These are phyloP conservation scores for Pythium volutum DNA, from an alignment of 352 stramenopile genomes.

Conservation along the genomic window DNA sequence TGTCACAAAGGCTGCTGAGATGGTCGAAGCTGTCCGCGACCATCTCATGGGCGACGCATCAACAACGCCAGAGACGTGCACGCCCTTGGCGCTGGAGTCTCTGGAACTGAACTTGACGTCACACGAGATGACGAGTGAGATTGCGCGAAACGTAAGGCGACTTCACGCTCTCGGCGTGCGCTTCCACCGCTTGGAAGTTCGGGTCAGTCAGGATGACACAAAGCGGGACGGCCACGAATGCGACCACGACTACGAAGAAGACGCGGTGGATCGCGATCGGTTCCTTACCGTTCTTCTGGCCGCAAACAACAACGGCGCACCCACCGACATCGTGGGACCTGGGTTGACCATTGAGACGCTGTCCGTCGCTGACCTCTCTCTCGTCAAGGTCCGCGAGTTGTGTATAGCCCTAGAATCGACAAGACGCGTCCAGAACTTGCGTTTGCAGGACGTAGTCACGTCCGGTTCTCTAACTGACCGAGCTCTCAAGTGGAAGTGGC, in stretches of 20 bases:
- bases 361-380: slow-evolving; percentile 1
- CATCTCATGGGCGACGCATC: background rate
- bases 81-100: background rate
- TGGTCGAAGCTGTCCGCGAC: slow-evolving; percentile 1
- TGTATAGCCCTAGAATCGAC: slow-evolving; percentile 9
- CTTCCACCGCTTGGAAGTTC: slow-evolving; percentile 6
- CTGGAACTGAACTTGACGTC: slow-evolving; percentile 6
- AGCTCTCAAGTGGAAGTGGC: slow-evolving; percentile 12
- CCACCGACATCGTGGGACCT: background rate
- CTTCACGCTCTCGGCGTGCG: slow-evolving; percentile 10
- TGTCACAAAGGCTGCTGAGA: slow-evolving; percentile 1
- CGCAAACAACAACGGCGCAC: background rate
- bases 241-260: background rate
- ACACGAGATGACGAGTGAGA: slow-evolving; percentile 5
- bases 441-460: slow-evolving; percentile 12
- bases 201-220: background rate
- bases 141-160: slow-evolving; percentile 2
- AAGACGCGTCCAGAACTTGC: slow-evolving; percentile 9
- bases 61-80: background rate
- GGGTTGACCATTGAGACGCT: slow-evolving; percentile 4
- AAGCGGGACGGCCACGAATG: background rate
- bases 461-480: background rate
- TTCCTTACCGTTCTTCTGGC: background rate
- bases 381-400: slow-evolving; percentile 1
- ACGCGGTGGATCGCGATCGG: background rate